Evolutionary conservation across 1,139 yeast genomes (phyloP).

Genomic region (Yamadazyma aaseri): DNA sequence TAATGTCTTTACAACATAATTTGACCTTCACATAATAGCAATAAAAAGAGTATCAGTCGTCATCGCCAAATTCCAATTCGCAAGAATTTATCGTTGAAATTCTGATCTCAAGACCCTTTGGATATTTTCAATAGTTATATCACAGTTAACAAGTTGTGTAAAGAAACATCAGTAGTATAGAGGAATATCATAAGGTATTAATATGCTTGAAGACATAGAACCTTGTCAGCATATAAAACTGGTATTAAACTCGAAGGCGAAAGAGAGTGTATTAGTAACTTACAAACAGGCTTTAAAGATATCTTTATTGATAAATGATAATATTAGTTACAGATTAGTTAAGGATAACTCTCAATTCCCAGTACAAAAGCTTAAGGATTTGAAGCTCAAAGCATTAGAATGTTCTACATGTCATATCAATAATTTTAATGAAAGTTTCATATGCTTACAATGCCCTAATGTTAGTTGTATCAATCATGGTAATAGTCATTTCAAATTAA

Average conservation of each 20-base stretch:
- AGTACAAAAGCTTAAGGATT: conserved; percentile 29
- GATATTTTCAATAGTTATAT: no score
- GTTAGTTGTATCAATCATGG: conserved; percentile 76
- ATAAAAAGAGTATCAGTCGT: no score
- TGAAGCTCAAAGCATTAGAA: conserved; percentile 43
- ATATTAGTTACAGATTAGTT: conserved; percentile 24
- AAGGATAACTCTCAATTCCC: conserved; percentile 34
- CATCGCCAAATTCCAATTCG: not conserved
- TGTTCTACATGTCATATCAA: conserved; percentile 51
- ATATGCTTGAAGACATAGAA: conserved; percentile 19
- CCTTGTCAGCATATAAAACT: conserved; percentile 57
- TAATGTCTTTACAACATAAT: no score
- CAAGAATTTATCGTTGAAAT: not conserved
- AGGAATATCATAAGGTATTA: no score
- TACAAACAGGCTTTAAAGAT: conserved; percentile 59
- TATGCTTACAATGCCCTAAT: conserved; percentile 80
- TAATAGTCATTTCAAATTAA: conserved; percentile 54
- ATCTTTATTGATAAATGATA: conserved; percentile 27
- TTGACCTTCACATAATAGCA: no score
- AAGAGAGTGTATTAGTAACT: conserved; percentile 55
- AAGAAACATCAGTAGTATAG: no score
- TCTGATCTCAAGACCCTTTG: conserved; percentile 2
- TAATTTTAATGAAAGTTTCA: conserved; percentile 53
- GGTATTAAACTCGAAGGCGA: conserved; percentile 54
- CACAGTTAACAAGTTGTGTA: no score